Percentiles rank a stretch among this genome's conserved stretches.
These are phyloP conservation scores for Bisporella sp. DNA, from an alignment of 2,329 filamentous ascomycete genomes.

Conservation along the genomic window DNA sequence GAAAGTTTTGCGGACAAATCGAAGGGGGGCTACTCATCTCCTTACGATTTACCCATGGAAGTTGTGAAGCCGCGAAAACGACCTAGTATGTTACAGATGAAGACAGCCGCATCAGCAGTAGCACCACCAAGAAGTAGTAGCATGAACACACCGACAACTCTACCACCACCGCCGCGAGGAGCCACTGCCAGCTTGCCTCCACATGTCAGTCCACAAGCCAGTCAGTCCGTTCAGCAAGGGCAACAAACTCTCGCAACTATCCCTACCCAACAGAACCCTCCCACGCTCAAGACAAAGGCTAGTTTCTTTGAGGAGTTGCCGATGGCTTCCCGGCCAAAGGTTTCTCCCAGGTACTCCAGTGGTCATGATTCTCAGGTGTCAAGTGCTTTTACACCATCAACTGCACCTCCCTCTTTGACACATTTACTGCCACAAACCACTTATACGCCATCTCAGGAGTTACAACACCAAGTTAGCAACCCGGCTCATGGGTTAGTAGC, in stretches of 20 bases:
- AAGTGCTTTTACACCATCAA: constrained; percentile 14
- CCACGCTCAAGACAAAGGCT: constrained; percentile 26
- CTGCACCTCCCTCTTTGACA: constrained; percentile 6
- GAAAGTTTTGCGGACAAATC: constrained; percentile 87
- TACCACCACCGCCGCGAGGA: constrained; percentile 13
- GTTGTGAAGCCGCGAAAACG: constrained; percentile 67
- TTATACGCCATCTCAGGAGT: constrained; percentile 10
- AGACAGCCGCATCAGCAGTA: constrained; percentile 6
- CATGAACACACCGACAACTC: constrained; percentile 10
- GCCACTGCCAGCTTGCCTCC: constrained; percentile 17
- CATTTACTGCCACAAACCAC: constrained; percentile 1
- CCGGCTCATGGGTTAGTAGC: constrained; percentile 22
- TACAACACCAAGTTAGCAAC: constrained; percentile 9
- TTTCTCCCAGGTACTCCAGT: constrained; percentile 43
- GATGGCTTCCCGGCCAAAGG: constrained; percentile 52
- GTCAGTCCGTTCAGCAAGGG: constrained; percentile 9
- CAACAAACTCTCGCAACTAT: constrained; percentile 6
- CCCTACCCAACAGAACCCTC: not conserved
- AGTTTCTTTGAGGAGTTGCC: constrained; percentile 74
- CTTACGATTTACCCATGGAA: constrained; percentile 91
- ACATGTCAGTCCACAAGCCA: constrained; percentile 7
- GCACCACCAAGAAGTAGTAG: constrained; percentile 25
- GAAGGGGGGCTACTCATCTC: constrained; percentile 88
- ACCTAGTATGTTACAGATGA: constrained; percentile 42
- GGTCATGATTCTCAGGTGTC: constrained; percentile 16